phyloP scores from a whole-genome alignment of 1,284 basidiomycete genomes.

The Trametes versicolor region DNA sequence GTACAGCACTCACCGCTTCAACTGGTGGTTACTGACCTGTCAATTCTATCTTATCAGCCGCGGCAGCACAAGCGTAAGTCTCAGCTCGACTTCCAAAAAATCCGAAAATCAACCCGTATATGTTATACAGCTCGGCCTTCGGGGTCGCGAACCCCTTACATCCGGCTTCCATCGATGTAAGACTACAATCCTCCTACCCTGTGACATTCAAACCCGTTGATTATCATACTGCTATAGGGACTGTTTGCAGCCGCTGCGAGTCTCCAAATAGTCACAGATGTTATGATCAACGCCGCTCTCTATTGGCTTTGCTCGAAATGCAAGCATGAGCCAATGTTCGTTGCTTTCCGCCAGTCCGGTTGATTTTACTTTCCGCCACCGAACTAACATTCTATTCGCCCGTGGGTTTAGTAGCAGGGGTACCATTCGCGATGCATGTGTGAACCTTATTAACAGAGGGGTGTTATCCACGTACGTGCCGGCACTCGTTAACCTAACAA shows the following conservation, averaged over 20 bases:
- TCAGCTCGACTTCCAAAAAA: too few relatives aligned
- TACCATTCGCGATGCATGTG: slow-evolving; percentile 6
- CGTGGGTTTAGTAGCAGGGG: slow-evolving; percentile 6
- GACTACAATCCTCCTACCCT: neutral
- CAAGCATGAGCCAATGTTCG: slow-evolving; percentile 18
- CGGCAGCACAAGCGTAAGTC: slow-evolving; percentile 23
- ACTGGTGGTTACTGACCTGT: neutral
- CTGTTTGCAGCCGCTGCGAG: slow-evolving; percentile 23
- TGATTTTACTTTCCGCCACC: neutral
- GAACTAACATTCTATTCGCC: neutral
- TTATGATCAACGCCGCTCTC: slow-evolving; percentile 21
- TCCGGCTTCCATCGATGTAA: slow-evolving; percentile 21
- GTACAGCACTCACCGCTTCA: neutral
- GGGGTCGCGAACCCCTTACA: slow-evolving; percentile 11
- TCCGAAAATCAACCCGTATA: too few relatives aligned
- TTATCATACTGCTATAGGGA: slow-evolving; percentile 6
- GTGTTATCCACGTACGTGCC: slow-evolving; percentile 24
- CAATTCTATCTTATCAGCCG: slow-evolving; percentile 3
- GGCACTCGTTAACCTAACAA: neutral
- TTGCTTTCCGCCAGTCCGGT: neutral
- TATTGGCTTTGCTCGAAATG: slow-evolving; percentile 30
- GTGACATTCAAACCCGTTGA: too few relatives aligned
- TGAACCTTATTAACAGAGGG: slow-evolving; percentile 27
- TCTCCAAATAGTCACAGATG: slow-evolving; percentile 25
- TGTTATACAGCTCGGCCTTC: slow-evolving; percentile 23